phyloP scores from a whole-genome alignment of 2,329 filamentous ascomycete genomes.

The Epichloe aotearoae region DNA sequence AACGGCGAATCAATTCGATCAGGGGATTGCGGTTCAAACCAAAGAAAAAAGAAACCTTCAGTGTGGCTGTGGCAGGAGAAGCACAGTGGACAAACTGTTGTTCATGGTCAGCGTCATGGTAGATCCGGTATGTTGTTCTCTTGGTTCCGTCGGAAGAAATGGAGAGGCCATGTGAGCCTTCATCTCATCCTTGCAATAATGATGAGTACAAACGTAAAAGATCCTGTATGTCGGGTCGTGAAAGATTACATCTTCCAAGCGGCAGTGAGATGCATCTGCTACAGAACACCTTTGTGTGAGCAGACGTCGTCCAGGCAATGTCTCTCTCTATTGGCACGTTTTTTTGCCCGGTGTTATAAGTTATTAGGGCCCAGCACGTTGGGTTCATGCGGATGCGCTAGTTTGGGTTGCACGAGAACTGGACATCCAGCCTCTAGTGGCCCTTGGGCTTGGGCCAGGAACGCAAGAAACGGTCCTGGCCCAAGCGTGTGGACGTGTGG shows the following conservation, averaged over 20 bases:
- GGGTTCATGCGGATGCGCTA: slow-evolving; percentile 7
- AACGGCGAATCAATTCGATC: neutral
- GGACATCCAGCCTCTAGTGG: slow-evolving; percentile 2
- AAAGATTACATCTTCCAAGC: too few species aligned
- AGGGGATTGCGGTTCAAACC: neutral
- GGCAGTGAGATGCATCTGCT: too few species aligned
- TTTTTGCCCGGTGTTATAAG: slow-evolving; percentile 1
- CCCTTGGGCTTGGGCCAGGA: neutral
- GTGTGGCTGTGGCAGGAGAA: neutral
- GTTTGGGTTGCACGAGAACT: slow-evolving; percentile 5
- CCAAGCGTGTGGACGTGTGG: neutral
- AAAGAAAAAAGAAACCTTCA: neutral
- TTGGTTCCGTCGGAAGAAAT: neutral
- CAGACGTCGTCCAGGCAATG: too few species aligned
- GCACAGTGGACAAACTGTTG: neutral
- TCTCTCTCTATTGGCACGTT: slow-evolving; percentile 1
- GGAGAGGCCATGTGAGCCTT: neutral
- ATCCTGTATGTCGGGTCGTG: too few species aligned
- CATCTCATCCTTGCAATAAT: too few species aligned
- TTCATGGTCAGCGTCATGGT: too few species aligned
- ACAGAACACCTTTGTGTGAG: too few species aligned
- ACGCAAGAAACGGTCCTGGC: slow-evolving; percentile 1
- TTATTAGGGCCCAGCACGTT: slow-evolving; percentile 3
- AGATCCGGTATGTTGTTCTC: neutral
- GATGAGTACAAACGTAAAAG: too few species aligned